Conservation (phyloP, 2,329 filamentous ascomycete genomes). For the Rutstroemia sp. region DNA sequence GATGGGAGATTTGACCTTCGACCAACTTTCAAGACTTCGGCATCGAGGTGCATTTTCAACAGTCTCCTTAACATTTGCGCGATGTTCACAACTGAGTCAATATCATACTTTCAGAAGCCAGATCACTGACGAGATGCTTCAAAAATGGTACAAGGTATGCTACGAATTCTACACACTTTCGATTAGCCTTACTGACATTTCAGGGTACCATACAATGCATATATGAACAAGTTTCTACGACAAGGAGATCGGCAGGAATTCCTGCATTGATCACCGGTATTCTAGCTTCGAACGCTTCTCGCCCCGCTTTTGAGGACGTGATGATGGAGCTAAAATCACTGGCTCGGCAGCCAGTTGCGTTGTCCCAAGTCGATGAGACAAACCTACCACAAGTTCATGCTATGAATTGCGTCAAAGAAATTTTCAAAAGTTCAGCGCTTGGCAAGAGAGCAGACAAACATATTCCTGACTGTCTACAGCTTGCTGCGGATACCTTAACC, state of each 20-base stretch:
- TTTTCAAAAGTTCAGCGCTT: conserved; percentile 77
- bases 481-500: conserved; percentile 74
- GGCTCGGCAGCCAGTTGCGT: conserved; percentile 44
- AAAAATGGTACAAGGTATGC: conserved; percentile 63
- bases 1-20: conserved; percentile 70
- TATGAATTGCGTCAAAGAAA: conserved; percentile 85
- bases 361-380: conserved; percentile 47
- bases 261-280: conserved; percentile 81
- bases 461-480: conserved; percentile 63
- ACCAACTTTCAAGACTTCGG: conserved; percentile 72
- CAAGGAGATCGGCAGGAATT: conserved; percentile 84
- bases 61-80: conserved; percentile 78
- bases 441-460: conserved; percentile 66
- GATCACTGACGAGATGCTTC: conserved; percentile 33
- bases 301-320: conserved; percentile 55
- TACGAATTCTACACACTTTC: neutral
- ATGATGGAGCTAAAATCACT: conserved; percentile 57
- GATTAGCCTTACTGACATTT: conserved; percentile 17
- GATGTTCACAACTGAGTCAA: conserved; percentile 61
- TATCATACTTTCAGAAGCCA: neutral
- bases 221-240: conserved; percentile 69
- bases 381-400: conserved; percentile 89
- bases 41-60: conserved; percentile 92
- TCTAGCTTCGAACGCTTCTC: conserved; percentile 54
- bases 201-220: conserved; percentile 64